Evolutionary conservation across 139 green algal species (phyloP), one percentile per base, ranked within the genome.

Genomic region (Desmodesmus armatus): DNA sequence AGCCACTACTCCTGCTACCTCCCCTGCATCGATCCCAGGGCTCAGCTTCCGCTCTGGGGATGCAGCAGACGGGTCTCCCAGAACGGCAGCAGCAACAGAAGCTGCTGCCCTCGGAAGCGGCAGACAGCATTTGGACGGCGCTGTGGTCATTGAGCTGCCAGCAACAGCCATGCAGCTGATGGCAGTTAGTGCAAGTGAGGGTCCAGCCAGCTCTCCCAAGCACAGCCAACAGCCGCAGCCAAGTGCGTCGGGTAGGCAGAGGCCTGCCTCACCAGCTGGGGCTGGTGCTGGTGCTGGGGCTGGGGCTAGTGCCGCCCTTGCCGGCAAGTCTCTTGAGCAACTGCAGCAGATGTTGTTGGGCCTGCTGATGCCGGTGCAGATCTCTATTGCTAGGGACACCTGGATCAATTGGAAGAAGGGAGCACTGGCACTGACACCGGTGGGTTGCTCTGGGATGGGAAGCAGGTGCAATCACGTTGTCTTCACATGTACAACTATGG

Each of bases 371-470:
- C 78, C 78, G 19, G 63, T 84, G 62, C 35, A 73, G 44, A 13
- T 76, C 29, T 40, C 78, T n/a, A 27, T 84, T 17, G 62, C 76
- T 62, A 62, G 78, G 44, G 78, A 84, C 63, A 84, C 78, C 17
- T 84, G 62, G 62, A 70, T 84, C 41, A 35, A 25, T 7, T 84
- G 78, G 78, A 44, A 58, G 6, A 66, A 63, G 31, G 78, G 41
- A 5, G 1, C 6, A 5, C 78, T 84, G n/a, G 78, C 78, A 39
- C 40, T 84, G 35, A 25, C 78, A n/a, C 78, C 78, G 11, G 78
- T 84, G 58, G 74, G 58, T 72, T 49, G 72, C 44, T 27, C 5
- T 63, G 44, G 23, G 15, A n/a, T n/a, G n/a, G n/a, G n/a, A n/a
- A n/a, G n/a, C n/a, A n/a, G n/a, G n/a, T n/a, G n/a, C n/a, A 65